These are phyloP conservation scores for Trichosporon sp. DNA, from an alignment of 1,284 basidiomycete genomes.

Conservation along the genomic window DNA sequence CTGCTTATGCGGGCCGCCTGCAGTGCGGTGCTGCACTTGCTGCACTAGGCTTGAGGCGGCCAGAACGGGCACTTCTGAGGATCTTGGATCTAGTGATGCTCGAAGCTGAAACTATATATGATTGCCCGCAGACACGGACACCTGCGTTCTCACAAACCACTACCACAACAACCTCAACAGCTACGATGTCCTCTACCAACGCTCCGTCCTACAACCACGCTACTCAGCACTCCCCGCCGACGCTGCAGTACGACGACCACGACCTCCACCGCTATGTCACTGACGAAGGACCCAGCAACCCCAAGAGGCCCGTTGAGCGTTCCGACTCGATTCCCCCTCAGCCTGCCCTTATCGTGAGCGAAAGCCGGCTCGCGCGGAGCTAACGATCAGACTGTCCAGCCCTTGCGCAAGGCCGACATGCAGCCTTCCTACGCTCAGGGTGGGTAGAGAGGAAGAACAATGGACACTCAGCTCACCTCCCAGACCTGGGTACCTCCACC, in stretches of 20 bases:
- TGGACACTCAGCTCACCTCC: not conserved
- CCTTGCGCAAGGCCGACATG: constrained; percentile 45
- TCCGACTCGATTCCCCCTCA: not conserved
- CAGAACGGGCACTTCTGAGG: too few relatives aligned
- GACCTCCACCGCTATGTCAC: constrained; percentile 43
- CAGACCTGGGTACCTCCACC: not conserved
- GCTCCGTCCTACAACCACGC: constrained; percentile 3
- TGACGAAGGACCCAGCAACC: constrained; percentile 31
- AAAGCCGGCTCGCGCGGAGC: not conserved
- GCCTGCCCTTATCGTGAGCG: constrained; percentile 8
- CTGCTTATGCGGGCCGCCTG: too few relatives aligned
- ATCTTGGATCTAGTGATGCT: too few relatives aligned
- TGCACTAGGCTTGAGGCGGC: too few relatives aligned
- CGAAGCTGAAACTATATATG: not conserved
- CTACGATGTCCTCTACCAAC: not conserved
- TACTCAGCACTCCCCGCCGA: not conserved
- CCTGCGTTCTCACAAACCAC: not conserved
- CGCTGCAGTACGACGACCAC: constrained; percentile 18
- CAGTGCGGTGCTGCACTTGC: not conserved
- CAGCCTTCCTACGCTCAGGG: constrained; percentile 76
- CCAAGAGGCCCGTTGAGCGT: constrained; percentile 22
- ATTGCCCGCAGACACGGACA: not conserved
- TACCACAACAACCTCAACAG: not conserved
- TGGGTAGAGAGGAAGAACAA: constrained; percentile 41
- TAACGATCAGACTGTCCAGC: constrained; percentile 43